Evolutionary conservation across 164 flowering plant genomes (phyloP), one percentile per base, ranked within the genome.

Genomic region (Sedum album): DNA sequence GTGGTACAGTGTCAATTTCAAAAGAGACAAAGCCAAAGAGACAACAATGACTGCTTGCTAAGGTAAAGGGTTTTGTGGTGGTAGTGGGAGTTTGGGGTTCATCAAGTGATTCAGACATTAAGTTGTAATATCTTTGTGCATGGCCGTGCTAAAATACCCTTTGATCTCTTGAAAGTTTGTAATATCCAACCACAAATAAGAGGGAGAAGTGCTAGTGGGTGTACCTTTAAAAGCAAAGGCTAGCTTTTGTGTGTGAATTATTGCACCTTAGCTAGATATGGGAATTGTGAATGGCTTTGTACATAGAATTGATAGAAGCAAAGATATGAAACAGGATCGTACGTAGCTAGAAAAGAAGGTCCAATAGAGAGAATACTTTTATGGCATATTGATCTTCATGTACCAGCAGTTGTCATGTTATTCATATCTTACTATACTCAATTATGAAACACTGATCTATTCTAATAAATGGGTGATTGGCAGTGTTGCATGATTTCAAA

Each of bases 11-110:
- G 38, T 28, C 28, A 53, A 21, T 57, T 14, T 26, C 13, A 2
- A n/a, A 57, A 18, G n/a, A n/a, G n/a, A n/a, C n/a, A 57, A 57
- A 14, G 62, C 17, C 13, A 57, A 28, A 57, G 62, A 26, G 62
- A 28, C 33, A 28, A 57, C 48, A 44, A 44, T 11, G 62, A 30
- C 20, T 25, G 31, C 15, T 13, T 11, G 48, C 48, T 14, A 30
- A n/a, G n/a, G n/a, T n/a, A n/a, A n/a, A n/a, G 62, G 62, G 17
- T 28, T 28, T 57, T 6, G 62, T 57, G 62, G 62, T 57, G 62
- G 33, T 28, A 57, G 33, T 57, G 62, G 31, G 62, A 57, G 26
- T 28, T 57, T 57, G 62, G 26, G 10, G 62, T 57, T 30, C 33
- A 33, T 57, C 62, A 14, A 57, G 62, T 57, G 62, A 57, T 57